phyloP scores from a whole-genome alignment of 345 rosid species.

The Geranium rotundifolium region DNA sequence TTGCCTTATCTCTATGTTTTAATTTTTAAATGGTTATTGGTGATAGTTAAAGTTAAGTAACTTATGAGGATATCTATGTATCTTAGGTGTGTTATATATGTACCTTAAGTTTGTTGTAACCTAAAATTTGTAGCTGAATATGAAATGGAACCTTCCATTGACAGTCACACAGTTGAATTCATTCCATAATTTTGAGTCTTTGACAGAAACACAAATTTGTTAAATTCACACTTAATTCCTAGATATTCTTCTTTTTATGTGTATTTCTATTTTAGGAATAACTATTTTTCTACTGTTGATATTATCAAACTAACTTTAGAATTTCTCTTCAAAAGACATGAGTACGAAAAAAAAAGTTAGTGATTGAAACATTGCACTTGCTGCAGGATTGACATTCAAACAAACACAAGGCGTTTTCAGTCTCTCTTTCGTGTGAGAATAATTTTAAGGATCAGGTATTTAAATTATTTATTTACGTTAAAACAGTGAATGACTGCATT shows the following conservation, averaged over 20 bases:
- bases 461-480: neutral
- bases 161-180: too few relatives aligned
- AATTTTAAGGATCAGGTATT: neutral
- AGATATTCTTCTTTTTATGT: too few relatives aligned
- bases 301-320: too few relatives aligned
- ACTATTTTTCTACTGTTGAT: too few relatives aligned
- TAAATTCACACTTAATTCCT: neutral
- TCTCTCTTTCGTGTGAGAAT: slow-evolving; percentile 58
- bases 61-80: neutral
- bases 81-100: too few relatives aligned
- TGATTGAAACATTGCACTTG: slow-evolving; percentile 1
- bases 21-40: too few relatives aligned
- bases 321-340: too few relatives aligned
- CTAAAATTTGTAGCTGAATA: neutral
- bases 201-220: neutral
- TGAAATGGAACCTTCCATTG: neutral
- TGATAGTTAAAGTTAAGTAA: too few relatives aligned
- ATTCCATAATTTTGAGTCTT: neutral
- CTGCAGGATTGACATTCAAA: slow-evolving; percentile 91
- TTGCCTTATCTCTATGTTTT: too few relatives aligned
- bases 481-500: neutral
- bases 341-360: neutral
- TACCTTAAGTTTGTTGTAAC: neutral
- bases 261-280: too few relatives aligned
- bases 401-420: slow-evolving; percentile 74